Evolutionary conservation across 2,329 filamentous ascomycete genomes (phyloP).

Genomic region (Pseudogymnoascus sp.): DNA sequence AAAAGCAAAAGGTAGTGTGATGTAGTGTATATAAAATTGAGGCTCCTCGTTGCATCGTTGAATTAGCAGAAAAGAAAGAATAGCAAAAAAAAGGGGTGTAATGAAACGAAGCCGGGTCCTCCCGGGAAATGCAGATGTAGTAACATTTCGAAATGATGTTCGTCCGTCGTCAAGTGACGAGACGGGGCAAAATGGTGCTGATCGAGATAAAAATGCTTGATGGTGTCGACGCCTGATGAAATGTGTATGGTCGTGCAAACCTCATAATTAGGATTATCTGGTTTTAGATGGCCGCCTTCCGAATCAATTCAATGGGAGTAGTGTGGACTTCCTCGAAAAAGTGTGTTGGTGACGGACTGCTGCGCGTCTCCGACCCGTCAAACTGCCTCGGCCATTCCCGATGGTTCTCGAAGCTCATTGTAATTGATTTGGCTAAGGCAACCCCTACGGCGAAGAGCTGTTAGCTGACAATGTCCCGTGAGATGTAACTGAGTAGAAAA

Average conservation of each 20-base stretch:
- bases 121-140: not conserved
- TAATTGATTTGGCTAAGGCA: not conserved
- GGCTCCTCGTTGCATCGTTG: not conserved
- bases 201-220: not conserved
- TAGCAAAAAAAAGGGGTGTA: not conserved
- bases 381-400: not conserved
- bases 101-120: not conserved
- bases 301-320: not conserved
- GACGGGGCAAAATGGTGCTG: not conserved
- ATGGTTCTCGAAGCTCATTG: not conserved
- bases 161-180: not conserved
- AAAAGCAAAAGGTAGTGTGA: not conserved
- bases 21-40: constrained; percentile 4
- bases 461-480: not conserved
- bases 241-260: not conserved
- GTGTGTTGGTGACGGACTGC: not conserved
- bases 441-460: not conserved
- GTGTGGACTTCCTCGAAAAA: not conserved
- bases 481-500: not conserved
- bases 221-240: not conserved
- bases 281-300: not conserved
- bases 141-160: not conserved
- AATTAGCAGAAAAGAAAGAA: not conserved
- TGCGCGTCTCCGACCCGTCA: not conserved
- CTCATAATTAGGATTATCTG: not conserved